Percentiles rank a stretch among this genome's conserved stretches.
phyloP scores from a whole-genome alignment of 2,329 filamentous ascomycete genomes.

The Chaetomiaceae sp. region DNA sequence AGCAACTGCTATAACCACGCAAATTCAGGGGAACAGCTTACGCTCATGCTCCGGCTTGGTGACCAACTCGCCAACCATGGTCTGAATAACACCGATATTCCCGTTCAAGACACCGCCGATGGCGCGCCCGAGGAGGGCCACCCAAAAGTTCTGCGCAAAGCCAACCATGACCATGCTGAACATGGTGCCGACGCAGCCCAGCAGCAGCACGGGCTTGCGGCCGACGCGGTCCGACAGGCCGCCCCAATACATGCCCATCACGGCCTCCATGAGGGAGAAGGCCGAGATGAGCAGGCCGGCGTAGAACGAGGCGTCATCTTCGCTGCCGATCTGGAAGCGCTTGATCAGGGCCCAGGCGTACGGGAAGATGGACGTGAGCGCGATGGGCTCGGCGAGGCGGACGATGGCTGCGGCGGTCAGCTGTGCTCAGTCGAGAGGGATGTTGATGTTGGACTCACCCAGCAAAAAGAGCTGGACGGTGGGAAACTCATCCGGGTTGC shows the following conservation, averaged over 20 bases:
- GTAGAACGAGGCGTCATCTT: slow-evolving; percentile 78
- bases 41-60: slow-evolving; percentile 81
- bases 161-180: slow-evolving; percentile 79
- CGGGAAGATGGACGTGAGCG: slow-evolving; percentile 87
- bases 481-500: slow-evolving; percentile 72
- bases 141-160: slow-evolving; percentile 76
- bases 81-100: slow-evolving; percentile 87
- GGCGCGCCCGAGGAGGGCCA: slow-evolving; percentile 71
- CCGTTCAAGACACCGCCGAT: slow-evolving; percentile 82
- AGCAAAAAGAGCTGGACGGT: slow-evolving; percentile 78
- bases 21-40: slow-evolving; percentile 42
- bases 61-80: slow-evolving; percentile 87
- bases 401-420: slow-evolving; percentile 65
- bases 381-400: slow-evolving; percentile 86
- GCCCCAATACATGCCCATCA: slow-evolving; percentile 88
- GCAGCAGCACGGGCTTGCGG: slow-evolving; percentile 76
- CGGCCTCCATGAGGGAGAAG: slow-evolving; percentile 75
- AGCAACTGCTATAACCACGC: slow-evolving; percentile 7
- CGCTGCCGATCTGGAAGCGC: slow-evolving; percentile 66
- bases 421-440: neutral
- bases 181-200: slow-evolving; percentile 79
- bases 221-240: slow-evolving; percentile 75
- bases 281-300: slow-evolving; percentile 83
- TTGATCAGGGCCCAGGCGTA: slow-evolving; percentile 85
- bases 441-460: slow-evolving; percentile 50